Conservation (phyloP, 179 eudicot species). For the Heliamphora pulchella region DNA sequence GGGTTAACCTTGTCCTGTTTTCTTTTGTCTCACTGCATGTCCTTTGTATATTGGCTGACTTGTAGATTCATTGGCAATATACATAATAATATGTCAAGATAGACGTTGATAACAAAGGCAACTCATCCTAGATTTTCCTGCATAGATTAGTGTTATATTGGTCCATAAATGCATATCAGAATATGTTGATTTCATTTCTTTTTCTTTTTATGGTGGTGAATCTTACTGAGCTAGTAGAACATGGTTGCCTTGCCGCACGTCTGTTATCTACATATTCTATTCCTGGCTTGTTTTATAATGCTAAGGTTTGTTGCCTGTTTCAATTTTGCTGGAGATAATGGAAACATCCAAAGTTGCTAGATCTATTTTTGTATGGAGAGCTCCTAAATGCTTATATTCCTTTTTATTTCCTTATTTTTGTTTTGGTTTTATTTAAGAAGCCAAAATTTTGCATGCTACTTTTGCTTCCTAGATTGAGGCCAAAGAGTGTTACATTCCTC, state of each 20-base stretch:
- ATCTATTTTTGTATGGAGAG: not conserved
- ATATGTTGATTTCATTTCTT: not conserved
- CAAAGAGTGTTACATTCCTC: not conserved
- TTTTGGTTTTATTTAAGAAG: not conserved
- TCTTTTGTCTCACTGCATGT: not conserved
- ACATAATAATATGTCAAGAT: not conserved
- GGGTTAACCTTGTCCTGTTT: not conserved
- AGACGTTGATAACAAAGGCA: not conserved
- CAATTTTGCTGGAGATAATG: not conserved
- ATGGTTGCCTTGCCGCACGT: not conserved
- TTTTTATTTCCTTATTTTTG: not conserved
- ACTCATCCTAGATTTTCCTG: not conserved
- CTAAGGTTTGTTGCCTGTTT: not conserved
- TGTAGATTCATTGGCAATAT: not conserved
- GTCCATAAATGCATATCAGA: not conserved
- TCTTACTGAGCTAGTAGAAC: not conserved
- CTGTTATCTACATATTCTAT: not conserved
- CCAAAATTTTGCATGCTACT: not conserved
- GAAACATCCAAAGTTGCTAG: not conserved
- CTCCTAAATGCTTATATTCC: not conserved
- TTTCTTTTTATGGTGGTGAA: constrained; percentile 3
- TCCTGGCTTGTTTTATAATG: not conserved
- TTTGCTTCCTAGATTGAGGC: not conserved
- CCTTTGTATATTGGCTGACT: not conserved
- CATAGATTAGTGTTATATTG: not conserved